These are phyloP conservation scores for Paraphaeosphaeria minitans DNA, from an alignment of 2,329 filamentous ascomycete species.

Conservation along the genomic window DNA sequence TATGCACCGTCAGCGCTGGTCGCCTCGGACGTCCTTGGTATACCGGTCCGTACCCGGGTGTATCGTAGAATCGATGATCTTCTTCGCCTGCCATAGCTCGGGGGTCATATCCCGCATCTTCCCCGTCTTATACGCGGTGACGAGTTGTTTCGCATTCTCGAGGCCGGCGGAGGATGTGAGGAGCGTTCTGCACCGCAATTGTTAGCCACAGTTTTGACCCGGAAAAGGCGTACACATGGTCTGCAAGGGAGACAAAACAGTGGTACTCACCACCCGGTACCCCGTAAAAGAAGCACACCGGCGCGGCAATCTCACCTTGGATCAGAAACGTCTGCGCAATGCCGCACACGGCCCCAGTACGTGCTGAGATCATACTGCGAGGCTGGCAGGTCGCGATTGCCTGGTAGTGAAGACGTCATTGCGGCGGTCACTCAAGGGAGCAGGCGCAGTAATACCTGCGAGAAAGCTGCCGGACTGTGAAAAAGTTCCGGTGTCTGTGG, in stretches of 20 bases:
- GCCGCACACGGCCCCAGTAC: conserved; percentile 92
- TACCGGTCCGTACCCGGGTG: conserved; percentile 74
- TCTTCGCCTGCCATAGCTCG: conserved; percentile 94
- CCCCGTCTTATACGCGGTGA: conserved; percentile 86
- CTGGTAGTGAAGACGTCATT: conserved; percentile 68
- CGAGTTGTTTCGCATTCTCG: conserved; percentile 81
- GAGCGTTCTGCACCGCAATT: conserved; percentile 70
- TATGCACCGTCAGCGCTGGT: conserved; percentile 46
- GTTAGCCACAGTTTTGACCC: conserved; percentile 20
- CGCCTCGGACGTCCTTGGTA: not conserved
- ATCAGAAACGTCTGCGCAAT: conserved; percentile 88
- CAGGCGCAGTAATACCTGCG: not conserved
- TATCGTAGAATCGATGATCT: conserved; percentile 93
- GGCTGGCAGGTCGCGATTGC: conserved; percentile 79
- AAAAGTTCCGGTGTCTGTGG: not conserved
- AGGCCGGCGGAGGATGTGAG: conserved; percentile 78
- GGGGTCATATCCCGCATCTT: conserved; percentile 80
- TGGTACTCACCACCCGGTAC: conserved; percentile 46
- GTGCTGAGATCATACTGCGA: conserved; percentile 92
- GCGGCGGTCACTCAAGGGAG: not conserved
- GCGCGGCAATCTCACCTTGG: conserved; percentile 74
- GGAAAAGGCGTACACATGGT: not conserved
- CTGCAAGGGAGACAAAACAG: conserved; percentile 28
- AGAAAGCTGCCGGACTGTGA: not conserved
- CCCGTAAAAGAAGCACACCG: conserved; percentile 14